These are phyloP conservation scores for Fraxinus platypoda DNA, from an alignment of 305 asterid genomes.

Conservation along the genomic window DNA sequence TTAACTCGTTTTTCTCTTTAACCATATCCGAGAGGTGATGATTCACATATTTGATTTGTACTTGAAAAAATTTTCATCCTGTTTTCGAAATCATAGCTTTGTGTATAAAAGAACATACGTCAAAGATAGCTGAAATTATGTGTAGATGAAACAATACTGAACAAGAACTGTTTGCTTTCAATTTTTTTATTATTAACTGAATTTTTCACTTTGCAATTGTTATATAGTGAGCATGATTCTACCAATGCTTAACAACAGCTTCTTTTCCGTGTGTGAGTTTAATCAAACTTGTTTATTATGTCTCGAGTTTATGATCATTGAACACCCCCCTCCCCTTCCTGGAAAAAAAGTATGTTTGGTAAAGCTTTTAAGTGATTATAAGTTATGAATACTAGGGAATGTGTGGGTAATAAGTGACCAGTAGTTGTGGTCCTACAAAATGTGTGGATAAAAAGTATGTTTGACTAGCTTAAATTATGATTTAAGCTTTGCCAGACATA, in stretches of 20 bases:
- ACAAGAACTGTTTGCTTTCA: not conserved
- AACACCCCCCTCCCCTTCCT: not conserved
- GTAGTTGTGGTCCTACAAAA: not conserved
- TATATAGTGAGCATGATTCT: not conserved
- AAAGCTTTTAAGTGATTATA: not conserved
- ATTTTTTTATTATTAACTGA: not conserved
- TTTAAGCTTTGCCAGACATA: not conserved
- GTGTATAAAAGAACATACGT: not conserved
- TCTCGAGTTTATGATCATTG: not conserved
- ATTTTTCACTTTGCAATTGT: not conserved
- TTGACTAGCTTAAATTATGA: too few species aligned
- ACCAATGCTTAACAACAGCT: not conserved
- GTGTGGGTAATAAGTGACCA: not conserved
- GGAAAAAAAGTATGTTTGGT: not conserved
- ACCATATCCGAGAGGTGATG: slow-evolving; percentile 19
- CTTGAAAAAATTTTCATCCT: not conserved
- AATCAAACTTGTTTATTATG: not conserved
- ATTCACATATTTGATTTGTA: slow-evolving; percentile 13
- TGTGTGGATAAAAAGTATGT: not conserved
- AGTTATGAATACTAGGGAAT: not conserved
- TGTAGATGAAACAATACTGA: not conserved
- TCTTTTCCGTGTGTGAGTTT: not conserved
- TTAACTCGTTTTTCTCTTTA: slow-evolving; percentile 26
- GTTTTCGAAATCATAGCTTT: slow-evolving; percentile 1
- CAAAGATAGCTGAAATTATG: not conserved